Base-by-base conservation (phyloP, 1,284 basidiomycete species). In the Sanguinoderma infundibulare region DNA sequence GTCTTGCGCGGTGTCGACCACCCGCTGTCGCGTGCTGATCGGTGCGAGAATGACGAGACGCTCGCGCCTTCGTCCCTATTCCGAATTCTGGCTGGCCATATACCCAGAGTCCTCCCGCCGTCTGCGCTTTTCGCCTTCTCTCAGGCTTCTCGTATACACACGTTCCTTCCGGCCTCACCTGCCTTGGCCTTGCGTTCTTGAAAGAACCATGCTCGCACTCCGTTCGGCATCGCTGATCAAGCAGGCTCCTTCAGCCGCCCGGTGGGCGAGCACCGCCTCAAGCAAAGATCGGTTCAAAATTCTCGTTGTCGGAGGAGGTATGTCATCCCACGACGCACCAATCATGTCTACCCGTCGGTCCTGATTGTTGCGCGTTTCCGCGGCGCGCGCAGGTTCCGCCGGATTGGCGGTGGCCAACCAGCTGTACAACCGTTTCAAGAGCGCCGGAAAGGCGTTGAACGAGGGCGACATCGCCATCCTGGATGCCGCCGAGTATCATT, bases 341-440 rank as follows among this genome's bases (percentile, higher is more conserved):
- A 44, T 49, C 59, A 53, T 24, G 47, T 38, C 50, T 54, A 26
- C 65, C 14, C 34, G 59, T 36, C 59, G 62, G 34, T n/a, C 10
- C 66, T 62, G 65, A 64, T 59, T 50, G 52, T 50, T 34, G 14
- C 28, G 14, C 42, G 22, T 42, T 17, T 12, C 49, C 10, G 20
- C 55, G 36, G 55, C 26, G 57, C 50, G 39, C 54, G 40, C 72
- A 94, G 93, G 93, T 54, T 87, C 87, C 22, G 94, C 83, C 50
- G 94, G 94, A 50, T 76, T 96, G 57, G 82, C 86, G 44, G 87
- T 90, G 47, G 93, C 94, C 51, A 88, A 91, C 73, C 94, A 96
- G 76, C 86, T 98, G 49, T 92, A 91, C 75, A 83, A 88, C 69
- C 83, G 89, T 26, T 94, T 97, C 77, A 83, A 83, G 68, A 78